phyloP scores from a whole-genome alignment of 164 flowering plant genomes.

The Amborella trichopoda region DNA sequence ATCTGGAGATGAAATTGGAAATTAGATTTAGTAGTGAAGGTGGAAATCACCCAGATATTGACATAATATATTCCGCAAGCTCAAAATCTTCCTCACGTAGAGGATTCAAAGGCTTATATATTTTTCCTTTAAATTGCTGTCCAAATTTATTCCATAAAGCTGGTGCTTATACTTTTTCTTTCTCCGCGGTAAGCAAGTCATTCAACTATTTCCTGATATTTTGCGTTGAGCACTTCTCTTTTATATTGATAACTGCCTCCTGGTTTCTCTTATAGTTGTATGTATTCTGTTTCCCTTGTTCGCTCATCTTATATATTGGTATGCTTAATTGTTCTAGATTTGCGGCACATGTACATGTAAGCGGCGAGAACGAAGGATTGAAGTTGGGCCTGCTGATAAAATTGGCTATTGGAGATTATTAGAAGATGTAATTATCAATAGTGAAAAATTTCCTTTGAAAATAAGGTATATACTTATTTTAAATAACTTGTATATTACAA shows the following conservation, averaged over 20 bases:
- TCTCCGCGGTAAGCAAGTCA: constrained; percentile 36
- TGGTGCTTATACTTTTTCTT: constrained; percentile 42
- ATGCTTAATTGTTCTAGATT: no score
- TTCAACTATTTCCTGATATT: background rate
- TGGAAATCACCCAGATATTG: background rate
- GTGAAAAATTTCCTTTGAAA: background rate
- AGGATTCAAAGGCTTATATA: constrained; percentile 53
- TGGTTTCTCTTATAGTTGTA: no score
- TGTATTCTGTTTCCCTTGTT: no score
- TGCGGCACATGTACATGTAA: no score
- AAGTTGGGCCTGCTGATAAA: constrained; percentile 21
- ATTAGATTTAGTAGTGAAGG: constrained; percentile 13
- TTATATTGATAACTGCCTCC: no score
- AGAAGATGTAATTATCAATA: constrained; percentile 1
- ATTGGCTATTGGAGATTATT: constrained; percentile 29
- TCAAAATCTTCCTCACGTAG: constrained; percentile 21
- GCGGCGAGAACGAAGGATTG: constrained; percentile 22
- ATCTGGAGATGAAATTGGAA: constrained; percentile 35
- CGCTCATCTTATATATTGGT: no score
- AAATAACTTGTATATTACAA: no score
- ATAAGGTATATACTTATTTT: background rate
- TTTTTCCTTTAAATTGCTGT: constrained; percentile 27
- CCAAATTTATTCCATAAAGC: constrained; percentile 32
- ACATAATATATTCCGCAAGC: constrained; percentile 17
- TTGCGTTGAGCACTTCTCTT: no score